Conservation (phyloP, 148 eudicot species). For the Spergularia marina region DNA sequence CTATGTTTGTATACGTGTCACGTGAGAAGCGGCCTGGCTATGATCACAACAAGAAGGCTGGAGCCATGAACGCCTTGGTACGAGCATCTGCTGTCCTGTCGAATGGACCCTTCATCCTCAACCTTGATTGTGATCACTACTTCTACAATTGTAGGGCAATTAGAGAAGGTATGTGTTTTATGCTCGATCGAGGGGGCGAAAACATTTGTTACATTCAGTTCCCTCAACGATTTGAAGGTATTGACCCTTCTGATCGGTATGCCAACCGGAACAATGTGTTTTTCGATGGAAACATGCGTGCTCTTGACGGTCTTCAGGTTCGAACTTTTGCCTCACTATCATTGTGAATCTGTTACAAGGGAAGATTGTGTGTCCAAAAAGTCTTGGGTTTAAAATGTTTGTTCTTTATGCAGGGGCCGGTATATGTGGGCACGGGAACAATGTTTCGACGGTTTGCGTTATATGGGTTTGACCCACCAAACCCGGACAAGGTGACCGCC, state of each 20-base stretch:
- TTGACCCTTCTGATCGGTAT: slow-evolving; percentile 89
- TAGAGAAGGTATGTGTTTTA: slow-evolving; percentile 97
- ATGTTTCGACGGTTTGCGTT: slow-evolving; percentile 93
- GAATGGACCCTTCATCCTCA: slow-evolving; percentile 88
- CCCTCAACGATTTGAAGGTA: slow-evolving; percentile 95
- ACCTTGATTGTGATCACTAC: slow-evolving; percentile 90
- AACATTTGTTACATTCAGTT: slow-evolving; percentile 92
- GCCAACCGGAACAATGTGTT: slow-evolving; percentile 95
- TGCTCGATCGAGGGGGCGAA: slow-evolving; percentile 95
- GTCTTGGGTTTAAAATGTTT: background rate
- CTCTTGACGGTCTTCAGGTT: slow-evolving; percentile 92
- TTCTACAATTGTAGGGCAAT: slow-evolving; percentile 66
- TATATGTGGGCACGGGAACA: slow-evolving; percentile 88
- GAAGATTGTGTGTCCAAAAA: background rate
- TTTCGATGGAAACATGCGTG: slow-evolving; percentile 95
- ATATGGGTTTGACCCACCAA: slow-evolving; percentile 89
- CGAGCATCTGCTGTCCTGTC: slow-evolving; percentile 82
- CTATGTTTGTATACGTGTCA: slow-evolving; percentile 84
- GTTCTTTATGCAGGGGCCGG: slow-evolving; percentile 58
- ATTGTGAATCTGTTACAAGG: no score
- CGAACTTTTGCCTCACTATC: background rate
- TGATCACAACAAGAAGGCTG: slow-evolving; percentile 81
- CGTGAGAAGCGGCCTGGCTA: slow-evolving; percentile 73
- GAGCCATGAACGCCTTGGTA: slow-evolving; percentile 75
- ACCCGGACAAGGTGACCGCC: slow-evolving; percentile 34